Percentiles rank a stretch among this genome's conserved stretches.
Conservation (phyloP, 331 rosid species). For the Ulmus americana region DNA sequence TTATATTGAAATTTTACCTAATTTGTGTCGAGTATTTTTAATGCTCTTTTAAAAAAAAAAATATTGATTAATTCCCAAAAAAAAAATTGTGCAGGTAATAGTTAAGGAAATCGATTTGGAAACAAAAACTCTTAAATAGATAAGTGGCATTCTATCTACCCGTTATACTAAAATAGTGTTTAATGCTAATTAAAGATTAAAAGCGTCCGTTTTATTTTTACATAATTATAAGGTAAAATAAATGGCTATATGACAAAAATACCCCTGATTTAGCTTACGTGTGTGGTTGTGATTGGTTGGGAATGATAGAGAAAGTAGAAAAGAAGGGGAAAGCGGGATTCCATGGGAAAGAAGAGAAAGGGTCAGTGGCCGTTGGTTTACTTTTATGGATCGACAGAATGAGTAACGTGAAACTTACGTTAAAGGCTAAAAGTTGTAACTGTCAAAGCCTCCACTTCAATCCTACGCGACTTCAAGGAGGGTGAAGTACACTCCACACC, state of each 20-base stretch:
- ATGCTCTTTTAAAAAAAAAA: too few species aligned
- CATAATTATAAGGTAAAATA: too few species aligned
- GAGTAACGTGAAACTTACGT: constrained; percentile 43
- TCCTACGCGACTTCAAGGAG: constrained; percentile 24
- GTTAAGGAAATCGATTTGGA: too few species aligned
- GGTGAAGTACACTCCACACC: neutral
- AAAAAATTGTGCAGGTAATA: too few species aligned
- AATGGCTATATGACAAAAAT: neutral
- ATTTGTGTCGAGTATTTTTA: too few species aligned
- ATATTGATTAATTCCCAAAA: too few species aligned
- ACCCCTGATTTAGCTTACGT: neutral
- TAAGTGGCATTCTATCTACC: too few species aligned
- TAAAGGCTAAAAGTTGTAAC: constrained; percentile 22
- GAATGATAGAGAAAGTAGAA: neutral
- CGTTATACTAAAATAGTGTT: too few species aligned
- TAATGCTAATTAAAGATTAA: too few species aligned
- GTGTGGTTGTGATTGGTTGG: neutral
- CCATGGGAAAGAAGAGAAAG: neutral
- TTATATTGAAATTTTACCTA: neutral
- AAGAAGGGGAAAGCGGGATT: neutral
- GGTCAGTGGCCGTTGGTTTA: neutral
- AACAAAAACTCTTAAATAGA: too few species aligned
- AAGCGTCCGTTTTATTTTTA: too few species aligned
- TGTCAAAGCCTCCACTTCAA: neutral
- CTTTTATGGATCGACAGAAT: constrained; percentile 22